These are phyloP conservation scores for Lumnitzera racemosa DNA, from an alignment of 345 rosid genomes.

Conservation along the genomic window DNA sequence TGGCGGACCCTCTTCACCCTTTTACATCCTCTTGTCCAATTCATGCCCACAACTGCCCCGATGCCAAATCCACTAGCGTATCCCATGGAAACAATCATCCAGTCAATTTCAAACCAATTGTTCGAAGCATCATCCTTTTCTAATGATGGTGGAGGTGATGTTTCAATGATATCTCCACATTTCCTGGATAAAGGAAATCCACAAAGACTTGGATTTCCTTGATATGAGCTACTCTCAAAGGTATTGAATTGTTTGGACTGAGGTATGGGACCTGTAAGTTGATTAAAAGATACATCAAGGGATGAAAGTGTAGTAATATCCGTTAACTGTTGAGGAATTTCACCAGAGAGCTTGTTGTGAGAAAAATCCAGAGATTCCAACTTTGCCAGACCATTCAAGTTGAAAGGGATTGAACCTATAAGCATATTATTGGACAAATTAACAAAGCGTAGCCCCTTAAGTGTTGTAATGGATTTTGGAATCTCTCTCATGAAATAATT, in stretches of 20 bases:
- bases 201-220: conserved; percentile 1
- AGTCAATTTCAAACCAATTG: too few relatives aligned
- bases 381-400: background rate
- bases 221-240: background rate
- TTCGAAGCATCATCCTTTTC: too few relatives aligned
- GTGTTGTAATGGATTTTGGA: background rate
- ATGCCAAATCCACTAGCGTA: too few relatives aligned
- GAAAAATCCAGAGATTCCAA: conserved; percentile 8
- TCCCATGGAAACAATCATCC: too few relatives aligned
- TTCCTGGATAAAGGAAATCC: too few relatives aligned
- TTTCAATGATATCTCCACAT: background rate
- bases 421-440: conserved; percentile 9
- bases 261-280: conserved; percentile 2
- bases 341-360: conserved; percentile 7
- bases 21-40: too few relatives aligned
- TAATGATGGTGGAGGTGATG: too few relatives aligned
- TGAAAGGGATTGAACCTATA: conserved; percentile 1
- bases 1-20: too few relatives aligned
- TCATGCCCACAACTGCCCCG: too few relatives aligned
- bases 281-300: conserved; percentile 3
- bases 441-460: background rate
- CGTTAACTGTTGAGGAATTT: conserved; percentile 1
- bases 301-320: background rate
- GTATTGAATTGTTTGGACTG: conserved; percentile 2
- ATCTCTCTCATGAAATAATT: conserved; percentile 7